phyloP scores from a whole-genome alignment of 352 stramenopile species.

The Pythium rishiriense region DNA sequence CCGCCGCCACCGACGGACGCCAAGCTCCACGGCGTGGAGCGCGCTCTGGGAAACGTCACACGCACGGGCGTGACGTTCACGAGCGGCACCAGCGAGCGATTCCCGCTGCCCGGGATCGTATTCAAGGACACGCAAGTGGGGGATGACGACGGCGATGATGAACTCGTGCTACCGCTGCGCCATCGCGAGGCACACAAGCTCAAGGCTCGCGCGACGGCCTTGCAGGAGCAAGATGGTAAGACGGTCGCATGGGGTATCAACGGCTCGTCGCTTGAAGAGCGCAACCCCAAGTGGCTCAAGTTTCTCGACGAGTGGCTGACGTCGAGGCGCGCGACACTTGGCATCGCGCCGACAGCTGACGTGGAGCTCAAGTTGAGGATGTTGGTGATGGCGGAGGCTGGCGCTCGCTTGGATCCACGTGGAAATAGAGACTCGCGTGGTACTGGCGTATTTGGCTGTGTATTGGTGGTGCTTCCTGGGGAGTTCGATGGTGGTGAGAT shows the following conservation, averaged over 20 bases:
- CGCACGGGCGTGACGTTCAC: neutral
- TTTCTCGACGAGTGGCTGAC: constrained; percentile 4
- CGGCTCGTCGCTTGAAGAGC: constrained; percentile 5
- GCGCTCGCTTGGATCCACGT: neutral
- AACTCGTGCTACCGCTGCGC: neutral
- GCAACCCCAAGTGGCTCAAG: neutral
- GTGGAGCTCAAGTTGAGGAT: constrained; percentile 33
- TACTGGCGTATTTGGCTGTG: constrained; percentile 41
- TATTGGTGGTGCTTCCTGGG: constrained; percentile 40
- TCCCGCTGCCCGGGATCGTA: constrained; percentile 5
- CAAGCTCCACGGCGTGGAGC: neutral
- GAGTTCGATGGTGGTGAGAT: constrained; percentile 25
- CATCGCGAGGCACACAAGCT: neutral
- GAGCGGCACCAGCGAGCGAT: neutral
- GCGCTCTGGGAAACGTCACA: neutral
- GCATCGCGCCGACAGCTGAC: neutral
- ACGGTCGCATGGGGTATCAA: neutral
- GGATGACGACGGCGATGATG: neutral
- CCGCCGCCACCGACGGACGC: neutral
- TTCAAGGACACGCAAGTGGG: neutral
- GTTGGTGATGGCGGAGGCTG: constrained; percentile 35
- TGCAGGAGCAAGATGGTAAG: constrained; percentile 4
- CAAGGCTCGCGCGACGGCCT: constrained; percentile 2
- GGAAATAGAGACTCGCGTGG: constrained; percentile 48
- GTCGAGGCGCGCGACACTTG: neutral